Evolutionary conservation across 2,329 filamentous ascomycete genomes (phyloP).

Genomic region (Ceratocystiopsis minuta): DNA sequence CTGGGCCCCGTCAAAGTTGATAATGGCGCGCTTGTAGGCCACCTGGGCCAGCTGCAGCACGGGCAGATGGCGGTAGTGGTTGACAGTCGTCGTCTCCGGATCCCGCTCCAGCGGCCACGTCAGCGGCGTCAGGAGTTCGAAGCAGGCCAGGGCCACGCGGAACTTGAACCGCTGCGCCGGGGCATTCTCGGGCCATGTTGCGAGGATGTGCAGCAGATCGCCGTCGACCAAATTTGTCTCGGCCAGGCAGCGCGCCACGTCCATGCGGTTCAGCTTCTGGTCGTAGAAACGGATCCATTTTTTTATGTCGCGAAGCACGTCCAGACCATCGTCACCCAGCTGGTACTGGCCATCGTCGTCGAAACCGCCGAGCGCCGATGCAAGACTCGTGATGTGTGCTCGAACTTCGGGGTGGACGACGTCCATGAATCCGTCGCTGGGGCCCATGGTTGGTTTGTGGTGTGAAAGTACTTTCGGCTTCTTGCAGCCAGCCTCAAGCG

Average conservation of each 20-base stretch:
- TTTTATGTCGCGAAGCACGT: slow-evolving; percentile 82
- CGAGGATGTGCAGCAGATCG: slow-evolving; percentile 78
- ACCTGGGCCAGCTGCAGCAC: slow-evolving; percentile 79
- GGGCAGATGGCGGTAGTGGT: slow-evolving; percentile 81
- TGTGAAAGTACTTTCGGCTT: too few relatives aligned
- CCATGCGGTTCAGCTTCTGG: slow-evolving; percentile 81
- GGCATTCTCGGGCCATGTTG: slow-evolving; percentile 57
- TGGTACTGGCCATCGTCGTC: slow-evolving; percentile 71
- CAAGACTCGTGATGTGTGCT: slow-evolving; percentile 81
- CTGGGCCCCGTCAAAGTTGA: slow-evolving; percentile 62
- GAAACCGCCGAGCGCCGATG: slow-evolving; percentile 76
- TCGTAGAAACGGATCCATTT: slow-evolving; percentile 93
- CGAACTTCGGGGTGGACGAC: slow-evolving; percentile 81
- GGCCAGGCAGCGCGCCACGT: slow-evolving; percentile 81
- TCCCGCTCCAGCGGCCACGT: slow-evolving; percentile 86
- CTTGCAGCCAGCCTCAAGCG: too few relatives aligned
- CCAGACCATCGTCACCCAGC: slow-evolving; percentile 81
- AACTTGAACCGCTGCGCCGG: slow-evolving; percentile 58
- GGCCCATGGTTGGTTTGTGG: slow-evolving; percentile 27
- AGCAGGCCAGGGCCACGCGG: slow-evolving; percentile 64
- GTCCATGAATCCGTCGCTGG: slow-evolving; percentile 32
- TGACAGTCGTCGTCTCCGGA: slow-evolving; percentile 66
- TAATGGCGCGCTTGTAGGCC: slow-evolving; percentile 71
- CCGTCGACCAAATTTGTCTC: slow-evolving; percentile 84
- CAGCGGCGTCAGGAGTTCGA: slow-evolving; percentile 79